Conservation (phyloP, 2,329 filamentous ascomycete genomes). For the Orbilia blumenaviensis region DNA sequence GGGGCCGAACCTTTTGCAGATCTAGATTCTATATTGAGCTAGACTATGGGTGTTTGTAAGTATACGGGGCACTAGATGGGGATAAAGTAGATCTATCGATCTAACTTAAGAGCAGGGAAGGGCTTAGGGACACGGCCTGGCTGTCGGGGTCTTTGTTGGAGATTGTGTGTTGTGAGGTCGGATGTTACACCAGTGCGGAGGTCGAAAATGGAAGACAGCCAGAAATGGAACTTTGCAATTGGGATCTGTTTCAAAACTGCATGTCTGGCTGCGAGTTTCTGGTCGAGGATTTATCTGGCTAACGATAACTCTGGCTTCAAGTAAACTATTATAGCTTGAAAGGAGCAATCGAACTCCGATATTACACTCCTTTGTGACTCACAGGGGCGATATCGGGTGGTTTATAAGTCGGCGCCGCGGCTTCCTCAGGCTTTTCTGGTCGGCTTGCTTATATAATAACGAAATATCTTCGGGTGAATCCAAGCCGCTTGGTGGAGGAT, state of each 20-base stretch:
- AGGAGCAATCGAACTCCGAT: neutral
- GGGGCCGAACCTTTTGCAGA: too few relatives aligned
- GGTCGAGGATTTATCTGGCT: too few relatives aligned
- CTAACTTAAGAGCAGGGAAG: too few relatives aligned
- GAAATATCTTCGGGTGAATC: neutral
- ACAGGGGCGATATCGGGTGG: conserved; percentile 29
- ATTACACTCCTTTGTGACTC: conserved; percentile 3
- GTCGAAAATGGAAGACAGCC: conserved; percentile 15
- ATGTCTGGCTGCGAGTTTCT: too few relatives aligned
- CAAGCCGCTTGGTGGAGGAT: conserved; percentile 21
- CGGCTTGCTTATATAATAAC: neutral
- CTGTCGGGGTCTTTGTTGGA: too few relatives aligned
- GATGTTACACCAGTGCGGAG: conserved; percentile 35
- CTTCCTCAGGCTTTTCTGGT: neutral
- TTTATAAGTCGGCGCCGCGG: neutral
- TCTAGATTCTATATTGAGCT: too few relatives aligned
- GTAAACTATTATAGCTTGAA: neutral
- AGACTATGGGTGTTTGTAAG: too few relatives aligned
- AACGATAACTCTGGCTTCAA: too few relatives aligned
- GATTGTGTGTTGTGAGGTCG: conserved; percentile 37
- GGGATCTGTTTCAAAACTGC: too few relatives aligned
- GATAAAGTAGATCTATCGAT: too few relatives aligned
- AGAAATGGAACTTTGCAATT: conserved; percentile 1
- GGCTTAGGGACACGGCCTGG: neutral
- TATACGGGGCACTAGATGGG: too few relatives aligned